phyloP scores from a whole-genome alignment of 2,329 filamentous ascomycete species.

The Scedosporium minutisporum region DNA sequence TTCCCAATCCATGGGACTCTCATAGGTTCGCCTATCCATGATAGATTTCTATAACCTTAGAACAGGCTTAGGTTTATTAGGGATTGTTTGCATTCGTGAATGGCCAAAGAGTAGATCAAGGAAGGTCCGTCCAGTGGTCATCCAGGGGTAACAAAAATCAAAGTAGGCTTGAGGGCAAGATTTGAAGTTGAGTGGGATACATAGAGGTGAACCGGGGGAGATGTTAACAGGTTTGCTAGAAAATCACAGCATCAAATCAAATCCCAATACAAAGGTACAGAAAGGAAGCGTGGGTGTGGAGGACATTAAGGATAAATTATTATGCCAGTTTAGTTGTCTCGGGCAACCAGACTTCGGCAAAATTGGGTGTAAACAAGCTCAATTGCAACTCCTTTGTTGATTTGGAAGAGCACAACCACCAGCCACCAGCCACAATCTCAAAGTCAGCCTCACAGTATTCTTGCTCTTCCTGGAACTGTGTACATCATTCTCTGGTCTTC shows the following conservation, averaged over 20 bases:
- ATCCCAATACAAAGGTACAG: no score
- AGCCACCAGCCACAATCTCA: background rate
- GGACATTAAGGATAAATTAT: background rate
- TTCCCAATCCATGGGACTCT: conserved; percentile 59
- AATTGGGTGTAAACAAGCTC: background rate
- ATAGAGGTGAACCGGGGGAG: background rate
- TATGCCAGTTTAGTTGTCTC: background rate
- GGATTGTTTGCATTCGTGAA: background rate
- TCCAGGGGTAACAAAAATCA: no score
- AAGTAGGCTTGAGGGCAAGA: no score
- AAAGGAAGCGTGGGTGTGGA: background rate
- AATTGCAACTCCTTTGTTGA: no score
- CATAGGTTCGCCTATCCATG: conserved; percentile 47
- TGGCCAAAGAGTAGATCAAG: background rate
- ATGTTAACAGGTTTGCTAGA: background rate
- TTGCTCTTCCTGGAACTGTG: no score
- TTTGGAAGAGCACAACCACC: background rate
- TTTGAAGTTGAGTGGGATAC: no score
- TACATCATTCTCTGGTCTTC: no score
- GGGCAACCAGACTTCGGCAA: background rate
- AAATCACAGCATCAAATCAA: no score
- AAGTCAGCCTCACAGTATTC: background rate
- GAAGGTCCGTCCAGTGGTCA: background rate
- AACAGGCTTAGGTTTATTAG: background rate
- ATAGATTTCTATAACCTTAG: background rate